A percentile compares a stretch with the other conserved stretches of the same genome.
Conservation (phyloP, 306 rosid species). For the Rosa rugosa region DNA sequence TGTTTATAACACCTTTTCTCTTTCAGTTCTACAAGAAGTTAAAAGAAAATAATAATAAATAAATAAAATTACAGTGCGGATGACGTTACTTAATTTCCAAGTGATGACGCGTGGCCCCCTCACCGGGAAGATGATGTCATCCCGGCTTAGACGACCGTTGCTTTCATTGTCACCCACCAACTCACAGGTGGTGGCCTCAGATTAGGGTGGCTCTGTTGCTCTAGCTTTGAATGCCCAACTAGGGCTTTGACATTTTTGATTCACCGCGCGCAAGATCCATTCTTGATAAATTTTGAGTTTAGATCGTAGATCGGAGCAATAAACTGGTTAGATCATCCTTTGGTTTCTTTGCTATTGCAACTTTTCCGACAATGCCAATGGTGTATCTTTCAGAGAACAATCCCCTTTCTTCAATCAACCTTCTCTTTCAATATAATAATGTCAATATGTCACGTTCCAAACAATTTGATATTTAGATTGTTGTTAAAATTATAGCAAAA, state of each 20-base stretch:
- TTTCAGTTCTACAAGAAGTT: not conserved
- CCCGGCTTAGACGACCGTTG: constrained; percentile 34
- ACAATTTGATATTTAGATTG: too few species aligned
- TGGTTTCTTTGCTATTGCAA: not conserved
- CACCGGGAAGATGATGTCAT: constrained; percentile 33
- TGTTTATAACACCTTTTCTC: constrained; percentile 20
- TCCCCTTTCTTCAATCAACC: too few species aligned
- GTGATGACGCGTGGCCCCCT: constrained; percentile 45
- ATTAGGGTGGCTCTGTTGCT: not conserved
- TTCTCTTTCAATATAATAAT: too few species aligned
- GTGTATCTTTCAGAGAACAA: not conserved
- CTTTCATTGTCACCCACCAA: constrained; percentile 29
- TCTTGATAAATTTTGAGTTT: not conserved
- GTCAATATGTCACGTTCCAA: too few species aligned
- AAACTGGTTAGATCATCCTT: not conserved
- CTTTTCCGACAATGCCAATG: not conserved
- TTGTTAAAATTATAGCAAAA: too few species aligned
- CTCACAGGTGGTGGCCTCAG: constrained; percentile 38
- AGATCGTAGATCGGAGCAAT: not conserved
- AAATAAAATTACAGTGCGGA: not conserved
- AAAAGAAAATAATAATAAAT: not conserved
- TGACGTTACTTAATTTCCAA: constrained; percentile 34
- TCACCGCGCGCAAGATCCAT: not conserved
- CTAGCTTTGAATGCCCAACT: constrained; percentile 45
- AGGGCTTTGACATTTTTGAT: constrained; percentile 32